Evolutionary conservation across 2,329 filamentous ascomycete genomes (phyloP), one percentile per base, ranked within the genome.

Genomic region (Nothomitra cinnamomea): DNA sequence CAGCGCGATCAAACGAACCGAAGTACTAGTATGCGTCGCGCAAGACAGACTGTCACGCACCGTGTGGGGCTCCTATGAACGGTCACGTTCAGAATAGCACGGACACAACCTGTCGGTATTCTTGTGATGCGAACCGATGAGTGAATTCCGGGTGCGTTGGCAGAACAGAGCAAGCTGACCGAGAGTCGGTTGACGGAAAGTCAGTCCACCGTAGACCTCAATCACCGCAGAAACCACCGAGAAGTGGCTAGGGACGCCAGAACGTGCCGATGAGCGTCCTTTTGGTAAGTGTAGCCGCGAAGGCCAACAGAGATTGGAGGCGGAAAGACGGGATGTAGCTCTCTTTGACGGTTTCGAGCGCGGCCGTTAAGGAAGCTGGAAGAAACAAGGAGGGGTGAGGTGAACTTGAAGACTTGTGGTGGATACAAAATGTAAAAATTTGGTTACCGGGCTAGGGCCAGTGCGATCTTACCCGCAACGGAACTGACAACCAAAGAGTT

Each of bases 371-470:
- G 28, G 45, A 49, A 49, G 45, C 45, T 21, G 45, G 45, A 49
- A 49, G 25, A 24, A n/a, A 49, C 45, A 49, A 49, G 45, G 45
- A 49, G 41, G 41, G 45, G 45, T 32, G 28, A 32, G 13, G 45
- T 35, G 24, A 49, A 19, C 22, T 35, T 41, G 25, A 35, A 49
- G 45, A 49, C 45, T 35, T 49, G 45, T 35, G 43, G 43, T 48
- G 45, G 45, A 49, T 49, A 49, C 22, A n/a, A 32, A 10, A 49
- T 49, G 45, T 24, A 49, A 49, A 49, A 49, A 32, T 49, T 49
- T 49, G 45, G 45, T 49, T 49, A 49, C 45, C 45, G 45, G 45
- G 45, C 45, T 49, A 49, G 45, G 45, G 45, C 45, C 45, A 49
- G 19, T 49, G 32, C 45, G 45, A 49, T 19, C 45, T 49, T 49